Conservation (phyloP, 2,329 filamentous ascomycete genomes). For the Fusarium hainanense region DNA sequence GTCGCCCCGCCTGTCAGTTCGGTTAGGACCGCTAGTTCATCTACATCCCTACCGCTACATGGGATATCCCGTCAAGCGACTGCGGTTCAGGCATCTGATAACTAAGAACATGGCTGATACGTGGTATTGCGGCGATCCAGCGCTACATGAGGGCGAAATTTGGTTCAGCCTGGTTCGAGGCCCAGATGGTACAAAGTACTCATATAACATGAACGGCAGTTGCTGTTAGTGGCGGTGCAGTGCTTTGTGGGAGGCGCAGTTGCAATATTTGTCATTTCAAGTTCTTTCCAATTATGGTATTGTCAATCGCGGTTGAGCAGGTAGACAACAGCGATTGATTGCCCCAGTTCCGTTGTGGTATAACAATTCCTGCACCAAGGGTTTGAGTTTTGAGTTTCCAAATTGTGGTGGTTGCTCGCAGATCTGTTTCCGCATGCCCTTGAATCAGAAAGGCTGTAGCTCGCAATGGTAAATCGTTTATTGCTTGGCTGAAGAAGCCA, state of each 20-base stretch:
- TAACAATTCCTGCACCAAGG: not conserved
- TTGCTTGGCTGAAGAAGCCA: not conserved
- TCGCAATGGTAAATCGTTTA: not conserved
- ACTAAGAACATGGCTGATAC: conserved; percentile 3
- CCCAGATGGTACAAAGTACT: not conserved
- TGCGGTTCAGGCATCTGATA: conserved; percentile 15
- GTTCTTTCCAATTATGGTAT: not conserved
- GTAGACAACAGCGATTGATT: not conserved
- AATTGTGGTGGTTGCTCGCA: not conserved
- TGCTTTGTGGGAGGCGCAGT: not conserved
- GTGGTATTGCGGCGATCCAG: conserved; percentile 2
- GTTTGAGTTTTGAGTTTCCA: not conserved
- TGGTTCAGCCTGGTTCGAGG: not conserved
- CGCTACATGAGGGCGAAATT: conserved; percentile 7
- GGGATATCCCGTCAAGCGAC: conserved; percentile 9
- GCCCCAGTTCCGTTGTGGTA: not conserved
- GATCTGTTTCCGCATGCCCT: not conserved
- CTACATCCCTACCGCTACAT: conserved; percentile 26
- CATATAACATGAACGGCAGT: not conserved
- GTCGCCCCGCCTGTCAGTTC: conserved; percentile 38
- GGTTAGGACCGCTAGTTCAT: conserved; percentile 38
- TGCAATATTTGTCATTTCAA: not conserved
- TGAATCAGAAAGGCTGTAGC: not conserved
- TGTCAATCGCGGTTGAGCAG: not conserved
- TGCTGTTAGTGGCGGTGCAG: not conserved